Evolutionary conservation across 495 filamentous ascomycete genomes (phyloP).

Genomic region (Tuber umbilicatum): DNA sequence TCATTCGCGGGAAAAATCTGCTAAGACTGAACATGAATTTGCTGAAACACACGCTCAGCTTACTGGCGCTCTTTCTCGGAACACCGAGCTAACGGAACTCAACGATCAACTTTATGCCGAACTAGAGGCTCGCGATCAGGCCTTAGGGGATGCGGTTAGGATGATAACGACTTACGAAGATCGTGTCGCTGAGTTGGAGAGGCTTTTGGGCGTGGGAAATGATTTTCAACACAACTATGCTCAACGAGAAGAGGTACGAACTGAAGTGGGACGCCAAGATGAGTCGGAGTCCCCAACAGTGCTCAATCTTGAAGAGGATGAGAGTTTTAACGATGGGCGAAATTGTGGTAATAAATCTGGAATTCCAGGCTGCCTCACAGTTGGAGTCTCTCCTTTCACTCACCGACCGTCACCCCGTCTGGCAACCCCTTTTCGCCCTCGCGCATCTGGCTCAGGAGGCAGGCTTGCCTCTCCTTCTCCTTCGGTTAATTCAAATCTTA

Average conservation of each 20-base stretch:
- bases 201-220: neutral
- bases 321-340: neutral
- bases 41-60: constrained; percentile 15
- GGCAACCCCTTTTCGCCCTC: constrained; percentile 13
- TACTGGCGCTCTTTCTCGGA: constrained; percentile 31
- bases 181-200: constrained; percentile 53
- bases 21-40: constrained; percentile 26
- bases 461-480: constrained; percentile 17
- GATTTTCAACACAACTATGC: constrained; percentile 8
- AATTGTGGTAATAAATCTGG: neutral
- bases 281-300: neutral
- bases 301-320: neutral
- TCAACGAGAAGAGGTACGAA: constrained; percentile 1
- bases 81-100: constrained; percentile 48
- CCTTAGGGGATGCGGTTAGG: constrained; percentile 71
- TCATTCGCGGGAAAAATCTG: constrained; percentile 55
- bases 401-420: constrained; percentile 10
- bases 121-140: constrained; percentile 68
- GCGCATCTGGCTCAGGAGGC: constrained; percentile 7
- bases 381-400: constrained; percentile 30
- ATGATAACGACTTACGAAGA: constrained; percentile 71
- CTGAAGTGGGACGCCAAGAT: neutral
- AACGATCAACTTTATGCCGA: constrained; percentile 65
- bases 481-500: constrained; percentile 22
- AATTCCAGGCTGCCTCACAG: constrained; percentile 7